Percentiles rank a stretch among this genome's conserved stretches.
phyloP scores from a whole-genome alignment of 2,329 filamentous ascomycete genomes.

The Aureobasidium sp. region DNA sequence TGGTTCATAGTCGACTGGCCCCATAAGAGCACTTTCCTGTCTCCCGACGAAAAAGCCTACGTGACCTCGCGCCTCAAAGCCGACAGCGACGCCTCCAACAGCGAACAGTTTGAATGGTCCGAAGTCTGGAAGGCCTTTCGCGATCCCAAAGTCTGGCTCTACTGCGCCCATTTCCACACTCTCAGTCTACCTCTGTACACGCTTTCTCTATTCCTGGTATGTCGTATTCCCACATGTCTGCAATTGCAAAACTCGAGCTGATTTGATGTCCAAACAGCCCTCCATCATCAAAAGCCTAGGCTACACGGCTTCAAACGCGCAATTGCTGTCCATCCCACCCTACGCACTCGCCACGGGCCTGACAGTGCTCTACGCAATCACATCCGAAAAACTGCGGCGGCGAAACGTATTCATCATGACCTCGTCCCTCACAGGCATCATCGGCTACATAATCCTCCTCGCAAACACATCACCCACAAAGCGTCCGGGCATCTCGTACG shows the following conservation, averaged over 20 bases:
- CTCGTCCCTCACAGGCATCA: slow-evolving; percentile 25
- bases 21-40: slow-evolving; percentile 48
- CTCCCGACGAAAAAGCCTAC: slow-evolving; percentile 50
- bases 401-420: slow-evolving; percentile 59
- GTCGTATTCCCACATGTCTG: slow-evolving; percentile 20
- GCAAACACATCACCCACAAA: slow-evolving; percentile 33
- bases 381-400: slow-evolving; percentile 52
- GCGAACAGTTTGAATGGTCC: slow-evolving; percentile 62
- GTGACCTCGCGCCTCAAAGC: slow-evolving; percentile 57
- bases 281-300: slow-evolving; percentile 62
- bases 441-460: slow-evolving; percentile 35
- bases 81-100: slow-evolving; percentile 62
- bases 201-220: slow-evolving; percentile 40
- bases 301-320: slow-evolving; percentile 46
- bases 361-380: slow-evolving; percentile 51
- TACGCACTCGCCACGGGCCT: slow-evolving; percentile 44
- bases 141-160: slow-evolving; percentile 67
- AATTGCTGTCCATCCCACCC: slow-evolving; percentile 33
- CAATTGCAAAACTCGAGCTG: too few relatives aligned
- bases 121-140: slow-evolving; percentile 57
- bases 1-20: slow-evolving; percentile 50
- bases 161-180: slow-evolving; percentile 64
- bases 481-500: slow-evolving; percentile 34
- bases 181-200: slow-evolving; percentile 55
- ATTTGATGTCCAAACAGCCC: slow-evolving; percentile 26